phyloP scores from a whole-genome alignment of 768 basidiomycete genomes.

The Clavaria fumosa region DNA sequence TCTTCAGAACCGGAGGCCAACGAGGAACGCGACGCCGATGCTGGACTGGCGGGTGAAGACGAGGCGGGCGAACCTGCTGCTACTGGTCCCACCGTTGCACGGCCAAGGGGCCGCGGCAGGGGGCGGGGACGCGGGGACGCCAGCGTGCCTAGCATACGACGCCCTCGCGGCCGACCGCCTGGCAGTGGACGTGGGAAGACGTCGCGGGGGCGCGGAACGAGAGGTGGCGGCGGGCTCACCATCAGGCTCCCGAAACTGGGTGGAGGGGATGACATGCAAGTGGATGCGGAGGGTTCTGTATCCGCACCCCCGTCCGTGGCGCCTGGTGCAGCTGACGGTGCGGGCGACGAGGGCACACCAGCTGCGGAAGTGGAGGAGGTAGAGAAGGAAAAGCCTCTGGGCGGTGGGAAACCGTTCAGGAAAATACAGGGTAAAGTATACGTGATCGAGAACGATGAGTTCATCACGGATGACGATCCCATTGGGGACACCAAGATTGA shows the following conservation, averaged over 20 bases:
- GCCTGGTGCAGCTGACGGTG: slow-evolving; percentile 23
- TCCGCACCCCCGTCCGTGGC: slow-evolving; percentile 10
- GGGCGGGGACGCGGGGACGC: slow-evolving; percentile 17
- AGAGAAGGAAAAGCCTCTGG: slow-evolving; percentile 29
- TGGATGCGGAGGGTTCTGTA: slow-evolving; percentile 13
- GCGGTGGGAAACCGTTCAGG: slow-evolving; percentile 54
- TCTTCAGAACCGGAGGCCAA: too few species aligned
- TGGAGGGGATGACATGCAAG: slow-evolving; percentile 16
- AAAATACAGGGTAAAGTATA: slow-evolving; percentile 61
- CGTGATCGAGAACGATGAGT: slow-evolving; percentile 80
- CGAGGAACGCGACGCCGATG: slow-evolving; percentile 21
- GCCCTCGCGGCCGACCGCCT: slow-evolving; percentile 27
- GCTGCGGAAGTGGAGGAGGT: slow-evolving; percentile 26
- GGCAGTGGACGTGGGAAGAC: slow-evolving; percentile 18
- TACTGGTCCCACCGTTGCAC: too few species aligned
- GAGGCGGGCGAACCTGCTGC: slow-evolving; percentile 13
- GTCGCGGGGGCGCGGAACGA: slow-evolving; percentile 18
- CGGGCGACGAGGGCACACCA: slow-evolving; percentile 18
- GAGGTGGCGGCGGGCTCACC: slow-evolving; percentile 14
- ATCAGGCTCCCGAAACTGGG: slow-evolving; percentile 19
- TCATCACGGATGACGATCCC: slow-evolving; percentile 65
- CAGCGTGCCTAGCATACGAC: slow-evolving; percentile 18
- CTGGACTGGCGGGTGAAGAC: slow-evolving; percentile 18
- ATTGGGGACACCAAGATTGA: slow-evolving; percentile 92
- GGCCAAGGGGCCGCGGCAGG: slow-evolving; percentile 21